Base-by-base conservation (phyloP, 139 green algal genomes). In the Chlorella ohadii region DNA sequence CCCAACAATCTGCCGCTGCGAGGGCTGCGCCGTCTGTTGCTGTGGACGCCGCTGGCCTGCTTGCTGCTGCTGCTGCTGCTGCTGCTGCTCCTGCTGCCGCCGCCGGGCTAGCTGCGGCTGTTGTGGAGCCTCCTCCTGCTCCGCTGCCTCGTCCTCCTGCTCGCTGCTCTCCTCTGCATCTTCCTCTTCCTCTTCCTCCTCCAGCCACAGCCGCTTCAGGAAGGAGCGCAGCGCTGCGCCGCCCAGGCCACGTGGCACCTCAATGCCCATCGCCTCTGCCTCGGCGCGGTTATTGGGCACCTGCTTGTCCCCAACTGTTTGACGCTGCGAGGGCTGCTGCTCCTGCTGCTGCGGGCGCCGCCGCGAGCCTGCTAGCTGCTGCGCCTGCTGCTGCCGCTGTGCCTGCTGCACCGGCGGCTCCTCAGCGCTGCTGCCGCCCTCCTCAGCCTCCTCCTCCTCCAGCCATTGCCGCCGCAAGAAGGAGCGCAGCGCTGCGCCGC, bases 401-500 rank as follows among this genome's bases (percentile, higher is more conserved):
- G 11, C 1, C 78, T 66, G 66, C 78, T 33, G 78, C 78, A 31
- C 55, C 47, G 23, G 47, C 17, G 47, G 47, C 20, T 51, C 36
- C 19, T 44, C 73, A 33, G 20, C 38, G 31, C 51, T 39, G 28
- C 28, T 41, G 16, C n/a, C 39, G 23, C 27, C 57, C 38, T 73
- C 80, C 20, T 79, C 39, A 4, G 11, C 65, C 65, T 59, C 64
- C 59, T 78, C 36, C 71, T 64, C 23, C 39, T 55, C 31, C 39
- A 34, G n/a, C 56, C 64, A 57, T 59, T 66, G 57, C 55, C 44
- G 55, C 38, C 64, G 36, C 63, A 65, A 63, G 41, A 63, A 36
- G 61, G 34, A 73, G 27, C 77, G 77, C 61, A 61, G 38, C 39
- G 77, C 77, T n/a, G 77, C 77, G 65, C 61, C 77, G 28, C 57